Evolutionary conservation across 331 rosid genomes (phyloP).

Genomic region (Rosa hybrid): DNA sequence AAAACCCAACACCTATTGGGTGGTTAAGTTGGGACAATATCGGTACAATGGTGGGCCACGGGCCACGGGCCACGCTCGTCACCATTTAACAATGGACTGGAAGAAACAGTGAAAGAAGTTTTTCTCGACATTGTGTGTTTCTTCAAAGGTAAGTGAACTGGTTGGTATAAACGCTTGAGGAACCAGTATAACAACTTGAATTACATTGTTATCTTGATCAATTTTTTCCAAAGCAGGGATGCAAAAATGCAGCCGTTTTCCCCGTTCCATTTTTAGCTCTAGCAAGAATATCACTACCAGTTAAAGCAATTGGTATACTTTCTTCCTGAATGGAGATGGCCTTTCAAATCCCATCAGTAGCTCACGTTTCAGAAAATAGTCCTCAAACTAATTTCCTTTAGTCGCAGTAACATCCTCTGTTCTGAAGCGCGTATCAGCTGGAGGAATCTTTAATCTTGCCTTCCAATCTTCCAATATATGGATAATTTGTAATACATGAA

Average conservation of each 20-base stretch:
- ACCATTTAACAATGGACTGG: too few relatives aligned
- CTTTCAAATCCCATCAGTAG: conserved; percentile 99
- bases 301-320: background rate
- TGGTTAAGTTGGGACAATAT: too few relatives aligned
- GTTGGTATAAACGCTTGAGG: conserved; percentile 99
- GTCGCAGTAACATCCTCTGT: conserved; percentile 99
- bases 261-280: conserved; percentile 29
- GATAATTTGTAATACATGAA: too few relatives aligned
- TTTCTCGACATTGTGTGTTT: too few relatives aligned
- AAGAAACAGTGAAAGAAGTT: too few relatives aligned
- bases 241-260: conserved; percentile 96
- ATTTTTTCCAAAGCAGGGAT: conserved; percentile 98
- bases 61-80: too few relatives aligned
- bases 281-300: too few relatives aligned
- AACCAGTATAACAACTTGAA: conserved; percentile 95
- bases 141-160: conserved; percentile 68
- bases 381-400: conserved; percentile 98
- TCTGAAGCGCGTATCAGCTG: conserved; percentile 82
- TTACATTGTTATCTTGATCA: conserved; percentile 89
- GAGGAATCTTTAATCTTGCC: conserved; percentile 79
- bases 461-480: conserved; percentile 77
- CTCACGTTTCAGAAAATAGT: conserved; percentile 96
- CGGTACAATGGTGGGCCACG: too few relatives aligned
- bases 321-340: conserved; percentile 99
- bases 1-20: too few relatives aligned